phyloP scores from a whole-genome alignment of 1,139 yeast species.

The Saccharomyces hybrid region DNA sequence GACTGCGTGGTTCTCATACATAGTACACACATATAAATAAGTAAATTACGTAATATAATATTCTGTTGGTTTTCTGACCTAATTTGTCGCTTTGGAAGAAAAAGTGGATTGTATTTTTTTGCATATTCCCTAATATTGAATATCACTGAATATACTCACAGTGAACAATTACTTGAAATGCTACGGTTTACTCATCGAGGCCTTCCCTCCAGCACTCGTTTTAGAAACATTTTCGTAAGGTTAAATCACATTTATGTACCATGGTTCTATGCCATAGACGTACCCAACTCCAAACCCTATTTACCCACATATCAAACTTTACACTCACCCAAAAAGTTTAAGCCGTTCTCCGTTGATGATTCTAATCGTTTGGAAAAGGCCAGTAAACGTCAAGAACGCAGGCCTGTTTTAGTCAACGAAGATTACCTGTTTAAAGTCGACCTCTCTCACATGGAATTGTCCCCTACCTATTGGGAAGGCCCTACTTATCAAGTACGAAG shows the following conservation, averaged over 20 bases:
- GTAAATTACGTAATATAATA: background rate
- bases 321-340: conserved; percentile 50
- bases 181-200: background rate
- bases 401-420: conserved; percentile 58
- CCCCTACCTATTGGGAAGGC: conserved; percentile 85
- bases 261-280: conserved; percentile 83
- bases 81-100: background rate
- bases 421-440: conserved; percentile 74
- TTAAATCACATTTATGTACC: conserved; percentile 10
- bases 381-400: conserved; percentile 6
- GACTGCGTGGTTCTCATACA: conserved; percentile 23
- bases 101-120: background rate
- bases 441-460: conserved; percentile 42
- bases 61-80: background rate
- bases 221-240: background rate
- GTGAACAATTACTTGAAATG: background rate
- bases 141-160: background rate
- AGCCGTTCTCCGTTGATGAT: conserved; percentile 63
- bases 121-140: background rate
- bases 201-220: background rate
- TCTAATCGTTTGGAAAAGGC: conserved; percentile 49
- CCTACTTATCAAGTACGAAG: conserved; percentile 77
- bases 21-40: background rate
- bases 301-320: conserved; percentile 41
- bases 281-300: conserved; percentile 60